Base-by-base conservation (phyloP, 176 grass and related monocot genomes). In the Pharus latifolius region DNA sequence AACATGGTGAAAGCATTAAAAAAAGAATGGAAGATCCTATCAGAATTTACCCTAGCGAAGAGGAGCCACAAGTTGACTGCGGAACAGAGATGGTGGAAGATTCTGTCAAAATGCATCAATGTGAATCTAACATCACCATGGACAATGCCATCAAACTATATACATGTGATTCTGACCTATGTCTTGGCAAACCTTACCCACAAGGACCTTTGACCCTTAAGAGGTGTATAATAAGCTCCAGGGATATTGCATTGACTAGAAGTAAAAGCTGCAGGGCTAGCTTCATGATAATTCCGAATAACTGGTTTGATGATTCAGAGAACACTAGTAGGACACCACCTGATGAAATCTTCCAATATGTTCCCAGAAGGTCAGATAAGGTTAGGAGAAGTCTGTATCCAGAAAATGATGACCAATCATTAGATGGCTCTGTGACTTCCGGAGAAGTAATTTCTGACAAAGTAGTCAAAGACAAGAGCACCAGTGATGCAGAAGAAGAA, bases 261-360 rank as follows among this genome's bases (percentile, higher is more conserved):
- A 91, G 87, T 65, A 94, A 69, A 34, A 99, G 90, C 70, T 99
- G 90, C 69, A 90, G 79, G 68, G 79, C 90, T 60, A 91, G 65
- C 70, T 73, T 95, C 60, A 95, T 76, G 87, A 20, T 74, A 49
- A 82, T 74, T 46, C 87, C 87, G 35, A 84, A 78, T 77, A 84
- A 61, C 54, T 86, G 79, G 71, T 81, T 83, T 72, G 90, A 94
- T 69, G 86, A 85, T 74, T 76, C 55, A 0, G 83, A 88, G 30
- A 75, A 76, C 42, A 49, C 42, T 3, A 71, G 51, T 19, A 56
- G 15, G 24, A 91, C 87, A 66, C 78, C 87, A 56, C 78, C 71
- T 23, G 66, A 85, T 58, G 78, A 60, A 72, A 82, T 75, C 18
- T 79, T 72, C 15, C 81, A 79, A 46, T 63, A 85, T 41, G 65